A percentile compares a stretch with the other conserved stretches of the same genome.
These are phyloP conservation scores for Scenedesmus sp. DNA, from an alignment of 163 green algal genomes.

Conservation along the genomic window DNA sequence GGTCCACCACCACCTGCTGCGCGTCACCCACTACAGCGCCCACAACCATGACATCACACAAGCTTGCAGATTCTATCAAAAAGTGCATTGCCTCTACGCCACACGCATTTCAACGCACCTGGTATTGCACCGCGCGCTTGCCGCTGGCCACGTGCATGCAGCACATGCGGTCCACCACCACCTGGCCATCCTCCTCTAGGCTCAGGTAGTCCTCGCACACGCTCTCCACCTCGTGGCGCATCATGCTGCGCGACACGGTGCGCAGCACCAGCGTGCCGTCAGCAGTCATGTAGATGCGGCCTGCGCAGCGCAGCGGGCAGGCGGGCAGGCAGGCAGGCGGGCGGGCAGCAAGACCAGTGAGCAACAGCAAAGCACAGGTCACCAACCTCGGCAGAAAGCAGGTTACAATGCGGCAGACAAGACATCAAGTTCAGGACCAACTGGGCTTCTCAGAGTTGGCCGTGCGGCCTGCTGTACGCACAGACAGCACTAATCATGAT, in stretches of 20 bases:
- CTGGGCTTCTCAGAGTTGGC: no score
- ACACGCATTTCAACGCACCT: background rate
- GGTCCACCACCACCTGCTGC: conserved; percentile 10
- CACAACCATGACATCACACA: no score
- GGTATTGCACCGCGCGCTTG: background rate
- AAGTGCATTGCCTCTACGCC: background rate
- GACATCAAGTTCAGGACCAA: no score
- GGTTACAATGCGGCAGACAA: no score
- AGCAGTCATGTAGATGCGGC: background rate
- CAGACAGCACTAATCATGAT: no score
- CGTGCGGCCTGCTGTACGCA: no score
- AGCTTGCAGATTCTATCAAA: background rate
- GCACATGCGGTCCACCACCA: conserved; percentile 36
- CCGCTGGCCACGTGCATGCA: conserved; percentile 7
- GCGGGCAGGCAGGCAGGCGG: no score
- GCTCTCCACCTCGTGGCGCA: conserved; percentile 4
- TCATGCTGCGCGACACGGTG: background rate
- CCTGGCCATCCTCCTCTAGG: conserved; percentile 29
- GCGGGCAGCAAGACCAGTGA: no score
- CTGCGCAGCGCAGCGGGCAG: background rate
- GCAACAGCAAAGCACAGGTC: no score
- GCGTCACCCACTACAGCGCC: no score
- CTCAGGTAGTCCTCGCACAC: conserved; percentile 50
- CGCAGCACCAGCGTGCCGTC: conserved; percentile 32
- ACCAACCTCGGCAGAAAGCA: no score